phyloP scores from a whole-genome alignment of 164 flowering plant genomes.

The Amborella trichopoda region DNA sequence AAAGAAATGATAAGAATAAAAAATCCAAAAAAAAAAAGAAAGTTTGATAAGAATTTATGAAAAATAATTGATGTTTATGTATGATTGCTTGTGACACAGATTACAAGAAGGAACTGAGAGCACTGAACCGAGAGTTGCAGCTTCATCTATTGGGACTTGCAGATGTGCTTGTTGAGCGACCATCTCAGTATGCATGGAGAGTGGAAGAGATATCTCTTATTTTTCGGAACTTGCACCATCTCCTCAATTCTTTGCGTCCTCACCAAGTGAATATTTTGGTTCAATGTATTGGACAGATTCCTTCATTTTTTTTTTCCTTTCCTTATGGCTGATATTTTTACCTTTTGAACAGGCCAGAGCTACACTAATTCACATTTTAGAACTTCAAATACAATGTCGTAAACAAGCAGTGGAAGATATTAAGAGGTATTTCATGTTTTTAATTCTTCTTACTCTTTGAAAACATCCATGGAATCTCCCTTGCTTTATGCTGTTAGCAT shows the following conservation, averaged over 20 bases:
- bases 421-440: constrained; percentile 36
- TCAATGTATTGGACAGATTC: background rate
- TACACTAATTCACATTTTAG: constrained; percentile 75
- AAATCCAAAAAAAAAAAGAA: too few relatives aligned
- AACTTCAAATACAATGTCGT: constrained; percentile 74
- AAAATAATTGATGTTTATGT: too few relatives aligned
- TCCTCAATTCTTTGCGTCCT: constrained; percentile 86
- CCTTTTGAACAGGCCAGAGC: constrained; percentile 56
- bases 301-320: background rate
- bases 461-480: too few relatives aligned
- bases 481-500: too few relatives aligned
- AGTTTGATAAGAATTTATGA: too few relatives aligned
- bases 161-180: constrained; percentile 89
- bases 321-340: background rate
- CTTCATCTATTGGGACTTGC: constrained; percentile 87
- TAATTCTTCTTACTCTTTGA: too few relatives aligned
- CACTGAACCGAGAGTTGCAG: constrained; percentile 80
- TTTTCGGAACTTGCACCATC: constrained; percentile 80
- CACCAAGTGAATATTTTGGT: constrained; percentile 72
- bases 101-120: constrained; percentile 71
- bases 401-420: constrained; percentile 93
- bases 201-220: constrained; percentile 89
- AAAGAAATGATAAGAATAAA: too few relatives aligned
- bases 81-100: too few relatives aligned
- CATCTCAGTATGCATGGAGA: constrained; percentile 90